Evolutionary conservation across 768 basidiomycete species (phyloP).

Genomic region (Boletus huronensis): DNA sequence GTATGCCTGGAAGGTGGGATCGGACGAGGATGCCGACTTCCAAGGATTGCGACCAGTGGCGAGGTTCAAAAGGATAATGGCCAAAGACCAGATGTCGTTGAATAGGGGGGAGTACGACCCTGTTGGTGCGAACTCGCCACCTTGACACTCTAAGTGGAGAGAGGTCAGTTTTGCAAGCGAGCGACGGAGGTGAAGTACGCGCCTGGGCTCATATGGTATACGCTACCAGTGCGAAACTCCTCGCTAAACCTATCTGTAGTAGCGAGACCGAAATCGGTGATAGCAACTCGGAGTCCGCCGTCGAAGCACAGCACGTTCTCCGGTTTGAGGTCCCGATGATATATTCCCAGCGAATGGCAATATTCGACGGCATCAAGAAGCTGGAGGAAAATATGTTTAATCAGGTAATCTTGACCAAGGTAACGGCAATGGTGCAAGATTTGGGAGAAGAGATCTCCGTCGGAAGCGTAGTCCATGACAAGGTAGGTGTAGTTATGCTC

Average conservation of each 20-base stretch:
- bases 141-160: conserved; percentile 71
- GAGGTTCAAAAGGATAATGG: conserved; percentile 94
- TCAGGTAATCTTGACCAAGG: conserved; percentile 78
- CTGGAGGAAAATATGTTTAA: conserved; percentile 89
- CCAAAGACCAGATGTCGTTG: conserved; percentile 96
- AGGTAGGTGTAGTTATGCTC: conserved; percentile 81
- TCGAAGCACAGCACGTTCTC: conserved; percentile 91
- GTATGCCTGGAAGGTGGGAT: conserved; percentile 89
- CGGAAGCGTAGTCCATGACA: conserved; percentile 89
- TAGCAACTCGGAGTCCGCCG: conserved; percentile 68
- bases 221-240: conserved; percentile 93
- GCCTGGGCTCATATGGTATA: conserved; percentile 99
- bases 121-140: conserved; percentile 59
- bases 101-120: conserved; percentile 78
- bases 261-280: conserved; percentile 95
- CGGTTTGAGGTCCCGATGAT: conserved; percentile 96
- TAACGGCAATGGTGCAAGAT: conserved; percentile 75
- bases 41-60: conserved; percentile 94
- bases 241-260: conserved; percentile 81
- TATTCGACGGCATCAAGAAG: conserved; percentile 91
- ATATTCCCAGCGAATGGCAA: conserved; percentile 88
- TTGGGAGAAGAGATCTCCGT: conserved; percentile 90
- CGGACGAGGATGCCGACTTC: conserved; percentile 79
- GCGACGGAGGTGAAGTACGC: conserved; percentile 23
- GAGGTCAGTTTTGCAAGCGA: conserved; percentile 16